A percentile compares a stretch with the other conserved stretches of the same genome.
Evolutionary conservation across 2,329 filamentous ascomycete genomes (phyloP).

Genomic region (Aspergillus clavatus): DNA sequence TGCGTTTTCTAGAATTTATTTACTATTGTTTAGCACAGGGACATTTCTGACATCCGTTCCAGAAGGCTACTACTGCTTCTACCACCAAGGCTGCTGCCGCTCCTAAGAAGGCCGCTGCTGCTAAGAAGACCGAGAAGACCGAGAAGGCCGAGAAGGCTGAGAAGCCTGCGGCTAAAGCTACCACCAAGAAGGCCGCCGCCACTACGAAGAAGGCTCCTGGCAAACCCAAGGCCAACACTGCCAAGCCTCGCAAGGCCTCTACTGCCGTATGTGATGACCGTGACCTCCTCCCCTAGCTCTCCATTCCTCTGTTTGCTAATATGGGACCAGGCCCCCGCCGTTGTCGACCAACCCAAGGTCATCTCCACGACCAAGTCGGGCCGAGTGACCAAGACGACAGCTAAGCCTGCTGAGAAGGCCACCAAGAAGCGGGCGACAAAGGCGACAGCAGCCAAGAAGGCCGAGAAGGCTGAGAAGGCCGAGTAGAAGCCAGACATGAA

Average conservation of each 20-base stretch:
- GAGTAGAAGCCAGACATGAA: neutral
- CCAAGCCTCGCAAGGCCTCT: constrained; percentile 52
- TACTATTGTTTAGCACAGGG: neutral
- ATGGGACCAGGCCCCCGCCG: constrained; percentile 54
- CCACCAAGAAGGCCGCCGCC: constrained; percentile 41
- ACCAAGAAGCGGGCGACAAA: constrained; percentile 39
- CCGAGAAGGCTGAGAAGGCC: constrained; percentile 21
- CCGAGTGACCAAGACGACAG: constrained; percentile 67
- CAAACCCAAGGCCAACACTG: constrained; percentile 49
- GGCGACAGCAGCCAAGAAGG: constrained; percentile 38
- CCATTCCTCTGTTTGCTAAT: constrained; percentile 17
- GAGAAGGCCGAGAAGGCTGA: constrained; percentile 45
- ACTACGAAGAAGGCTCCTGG: constrained; percentile 49
- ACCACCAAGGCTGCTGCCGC: constrained; percentile 19
- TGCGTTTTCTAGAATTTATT: constrained; percentile 8
- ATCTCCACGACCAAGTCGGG: constrained; percentile 81
- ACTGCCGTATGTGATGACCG: constrained; percentile 31
- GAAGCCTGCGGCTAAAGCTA: constrained; percentile 43
- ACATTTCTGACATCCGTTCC: neutral
- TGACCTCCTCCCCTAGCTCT: no score
- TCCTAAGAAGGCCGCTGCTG: constrained; percentile 41
- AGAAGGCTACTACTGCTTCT: constrained; percentile 1
- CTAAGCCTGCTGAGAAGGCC: constrained; percentile 43
- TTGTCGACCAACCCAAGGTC: constrained; percentile 64
- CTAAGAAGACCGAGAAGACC: constrained; percentile 25